Evolutionary conservation across 768 basidiomycete species (phyloP), one percentile per base, ranked within the genome.

Genomic region (Serendipita indica): DNA sequence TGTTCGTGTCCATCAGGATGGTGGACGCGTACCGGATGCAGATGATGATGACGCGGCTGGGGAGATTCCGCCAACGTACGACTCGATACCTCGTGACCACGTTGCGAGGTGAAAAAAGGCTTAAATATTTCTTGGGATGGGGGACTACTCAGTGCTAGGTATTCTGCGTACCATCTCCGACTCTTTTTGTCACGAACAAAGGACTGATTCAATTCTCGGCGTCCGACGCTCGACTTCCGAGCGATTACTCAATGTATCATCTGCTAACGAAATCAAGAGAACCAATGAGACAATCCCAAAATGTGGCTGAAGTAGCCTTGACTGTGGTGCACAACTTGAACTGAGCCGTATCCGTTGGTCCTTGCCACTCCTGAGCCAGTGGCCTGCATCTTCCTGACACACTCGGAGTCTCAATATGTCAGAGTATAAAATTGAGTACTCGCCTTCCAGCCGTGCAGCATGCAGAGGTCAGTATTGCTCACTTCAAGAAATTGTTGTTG

Each of bases 61-160:
- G 59, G 61, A 62, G 46, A 59, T 62, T 28, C 61, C 61, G 41
- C 61, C 61, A 28, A 62, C 61, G 58, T 62, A 62, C 39, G 58
- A 62, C 39, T 52, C 43, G 14, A 61, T 61, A 30, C 60, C 57
- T 33, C n/a, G 39, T 25, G 60, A 60, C 56, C 32, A 41, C 12
- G 58, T 18, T 12, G 32, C 58, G 28, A 18, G 52, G 10, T 22
- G 58, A 32, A 18, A 43, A 43, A 18, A 1, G n/a, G n/a, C n/a
- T n/a, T n/a, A n/a, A n/a, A n/a, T n/a, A n/a, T n/a, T n/a, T n/a
- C n/a, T n/a, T n/a, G n/a, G n/a, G n/a, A n/a, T n/a, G n/a, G n/a
- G n/a, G n/a, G n/a, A n/a, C n/a, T n/a, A n/a, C n/a, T n/a, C n/a
- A n/a, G n/a, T n/a, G n/a, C n/a, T n/a, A n/a, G n/a, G n/a, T n/a